Evolutionary conservation across 2,329 filamentous ascomycete species (phyloP), one percentile per base, ranked within the genome.

Genomic region (Fusarium newnesense): DNA sequence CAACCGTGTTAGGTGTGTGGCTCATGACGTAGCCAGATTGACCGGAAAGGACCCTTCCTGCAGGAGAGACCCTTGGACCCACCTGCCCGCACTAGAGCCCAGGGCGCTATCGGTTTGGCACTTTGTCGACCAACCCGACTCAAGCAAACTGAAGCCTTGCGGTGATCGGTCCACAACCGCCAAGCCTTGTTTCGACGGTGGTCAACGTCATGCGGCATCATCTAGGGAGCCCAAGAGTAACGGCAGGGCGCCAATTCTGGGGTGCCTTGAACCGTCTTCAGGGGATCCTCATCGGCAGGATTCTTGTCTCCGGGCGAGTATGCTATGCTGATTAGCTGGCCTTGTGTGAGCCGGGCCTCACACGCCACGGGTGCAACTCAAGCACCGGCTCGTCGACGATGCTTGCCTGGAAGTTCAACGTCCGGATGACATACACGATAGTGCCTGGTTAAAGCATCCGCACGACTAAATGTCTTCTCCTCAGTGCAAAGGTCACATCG

Each of bases 381-480:
- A 40, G 67, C 63, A n/a, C 71, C 71, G 24, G 49, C 70, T 34
- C 71, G 71, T 52, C 71, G 71, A 32, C 71, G 60, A 30, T 74
- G 71, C 67, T 74, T 74, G 50, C 63, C 70, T 26, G 67, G 72
- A 21, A 66, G 72, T 53, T 62, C 71, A 72, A 74, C 49, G 43
- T 74, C 72, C 49, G 96, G 95, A 81, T 98, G 96, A 72, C 97
- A 96, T 54, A 98, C 95, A 40, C 95, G 91, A 88, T 97, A 97
- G 81, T 99, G 96, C 69, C 96, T 88, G 19, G 96, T 98, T 53
- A 98, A 87, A 3, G 96, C 96, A 84, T 99, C 96, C 73, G 96
- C 96, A 65, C 96, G 91, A 76, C 95, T 97, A 80, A 99, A 99
- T 0, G 94, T 97, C 88, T 98, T 98, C 79, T 98, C 96, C 78